phyloP scores from a whole-genome alignment of 1,284 basidiomycete genomes.

The Apiotrichum mycotoxinovorans region DNA sequence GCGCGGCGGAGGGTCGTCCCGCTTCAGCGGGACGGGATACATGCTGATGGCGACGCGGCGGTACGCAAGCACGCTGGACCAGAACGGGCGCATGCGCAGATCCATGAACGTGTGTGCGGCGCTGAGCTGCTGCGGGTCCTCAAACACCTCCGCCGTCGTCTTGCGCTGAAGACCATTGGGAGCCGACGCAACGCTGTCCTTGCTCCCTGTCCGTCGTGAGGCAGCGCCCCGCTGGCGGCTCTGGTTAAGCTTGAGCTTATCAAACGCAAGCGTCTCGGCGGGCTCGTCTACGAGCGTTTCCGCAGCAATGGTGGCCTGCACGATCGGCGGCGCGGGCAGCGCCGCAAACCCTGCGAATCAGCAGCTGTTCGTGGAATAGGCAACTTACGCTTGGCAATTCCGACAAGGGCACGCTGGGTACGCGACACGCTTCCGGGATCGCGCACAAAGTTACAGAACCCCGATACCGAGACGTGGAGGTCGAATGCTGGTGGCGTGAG shows the following conservation, averaged over 20 bases:
- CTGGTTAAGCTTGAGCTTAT: background rate
- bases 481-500: slow-evolving; percentile 16
- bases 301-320: slow-evolving; percentile 3
- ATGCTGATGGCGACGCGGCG: slow-evolving; percentile 37
- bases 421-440: slow-evolving; percentile 63
- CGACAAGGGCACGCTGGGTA: slow-evolving; percentile 69
- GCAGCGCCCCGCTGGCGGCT: background rate
- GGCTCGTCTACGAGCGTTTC: slow-evolving; percentile 8
- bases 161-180: background rate
- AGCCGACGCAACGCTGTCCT: background rate
- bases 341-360: slow-evolving; percentile 13
- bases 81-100: slow-evolving; percentile 69
- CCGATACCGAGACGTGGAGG: slow-evolving; percentile 10
- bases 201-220: background rate
- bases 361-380: background rate
- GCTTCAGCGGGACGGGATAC: slow-evolving; percentile 23
- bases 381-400: slow-evolving; percentile 66
- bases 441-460: slow-evolving; percentile 58
- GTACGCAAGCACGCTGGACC: slow-evolving; percentile 36
- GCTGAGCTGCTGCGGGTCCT: slow-evolving; percentile 46
- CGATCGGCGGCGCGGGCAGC: slow-evolving; percentile 10
- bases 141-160: slow-evolving; percentile 27
- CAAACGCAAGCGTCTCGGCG: background rate
- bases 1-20: background rate
- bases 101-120: slow-evolving; percentile 69